Evolutionary conservation across 495 filamentous ascomycete genomes (phyloP).

Genomic region (Cercophora sp.): DNA sequence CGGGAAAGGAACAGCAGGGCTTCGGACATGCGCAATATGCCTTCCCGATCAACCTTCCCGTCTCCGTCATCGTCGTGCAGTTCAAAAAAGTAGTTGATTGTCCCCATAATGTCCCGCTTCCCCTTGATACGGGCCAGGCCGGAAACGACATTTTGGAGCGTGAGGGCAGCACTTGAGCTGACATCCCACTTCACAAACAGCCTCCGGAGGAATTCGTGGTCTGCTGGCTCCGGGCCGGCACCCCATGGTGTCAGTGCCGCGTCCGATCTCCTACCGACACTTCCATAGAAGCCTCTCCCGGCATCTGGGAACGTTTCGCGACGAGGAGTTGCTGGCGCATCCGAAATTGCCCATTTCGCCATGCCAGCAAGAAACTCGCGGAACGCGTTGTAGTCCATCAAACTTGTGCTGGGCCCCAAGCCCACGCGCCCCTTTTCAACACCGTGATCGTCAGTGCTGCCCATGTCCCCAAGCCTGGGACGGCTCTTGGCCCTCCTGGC

Average conservation of each 20-base stretch:
- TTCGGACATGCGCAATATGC: conserved; percentile 91
- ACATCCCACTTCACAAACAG: conserved; percentile 86
- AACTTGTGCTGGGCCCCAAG: conserved; percentile 76
- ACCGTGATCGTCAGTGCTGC: conserved; percentile 34
- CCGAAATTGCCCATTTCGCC: conserved; percentile 85
- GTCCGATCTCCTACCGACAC: conserved; percentile 41
- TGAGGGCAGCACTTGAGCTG: conserved; percentile 68
- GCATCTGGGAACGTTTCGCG: conserved; percentile 52
- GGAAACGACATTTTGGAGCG: conserved; percentile 83
- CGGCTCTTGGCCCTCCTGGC: conserved; percentile 58
- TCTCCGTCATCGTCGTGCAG: conserved; percentile 91
- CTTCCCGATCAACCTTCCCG: conserved; percentile 93
- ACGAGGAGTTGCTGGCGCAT: conserved; percentile 56
- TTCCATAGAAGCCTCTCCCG: conserved; percentile 49
- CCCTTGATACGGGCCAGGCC: conserved; percentile 89
- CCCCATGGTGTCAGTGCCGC: conserved; percentile 67
- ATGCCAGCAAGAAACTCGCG: conserved; percentile 87
- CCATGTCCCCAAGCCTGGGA: conserved; percentile 48
- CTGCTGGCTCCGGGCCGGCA: conserved; percentile 72
- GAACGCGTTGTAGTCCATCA: conserved; percentile 97
- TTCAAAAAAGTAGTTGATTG: conserved; percentile 95
- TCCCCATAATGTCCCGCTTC: conserved; percentile 90
- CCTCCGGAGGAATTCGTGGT: conserved; percentile 92
- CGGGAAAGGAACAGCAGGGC: conserved; percentile 88
- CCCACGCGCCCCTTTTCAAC: conserved; percentile 80